These are phyloP conservation scores for Cydonia oblonga DNA, from an alignment of 331 rosid genomes.

Conservation along the genomic window DNA sequence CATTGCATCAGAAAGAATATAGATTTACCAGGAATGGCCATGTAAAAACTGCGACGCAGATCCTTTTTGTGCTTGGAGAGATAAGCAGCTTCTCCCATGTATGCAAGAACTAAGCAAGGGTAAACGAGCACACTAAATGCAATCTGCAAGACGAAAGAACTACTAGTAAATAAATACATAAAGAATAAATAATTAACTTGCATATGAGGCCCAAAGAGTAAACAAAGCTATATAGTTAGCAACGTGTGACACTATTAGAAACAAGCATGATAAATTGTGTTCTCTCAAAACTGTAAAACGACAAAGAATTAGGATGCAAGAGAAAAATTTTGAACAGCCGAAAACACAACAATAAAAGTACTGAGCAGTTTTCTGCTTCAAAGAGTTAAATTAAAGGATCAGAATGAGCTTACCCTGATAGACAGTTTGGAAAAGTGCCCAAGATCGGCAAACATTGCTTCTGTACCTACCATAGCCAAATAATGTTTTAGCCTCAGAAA, in stretches of 20 bases:
- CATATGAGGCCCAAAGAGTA: background rate
- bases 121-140: conserved; percentile 23
- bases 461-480: conserved; percentile 19
- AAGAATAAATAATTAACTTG: background rate
- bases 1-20: background rate
- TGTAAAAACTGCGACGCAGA: conserved; percentile 24
- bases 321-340: background rate
- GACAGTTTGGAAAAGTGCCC: conserved; percentile 34
- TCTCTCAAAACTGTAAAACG: background rate
- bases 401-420: conserved; percentile 11
- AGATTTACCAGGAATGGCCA: conserved; percentile 27
- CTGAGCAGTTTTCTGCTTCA: background rate
- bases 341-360: background rate
- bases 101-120: conserved; percentile 29
- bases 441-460: conserved; percentile 34
- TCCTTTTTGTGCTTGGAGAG: conserved; percentile 26
- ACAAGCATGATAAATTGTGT: background rate
- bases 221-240: background rate
- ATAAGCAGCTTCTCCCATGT: conserved; percentile 37
- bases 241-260: background rate
- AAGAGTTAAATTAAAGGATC: background rate
- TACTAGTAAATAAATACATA: background rate
- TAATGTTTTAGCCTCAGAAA: background rate
- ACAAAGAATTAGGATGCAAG: background rate
- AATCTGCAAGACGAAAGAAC: conserved; percentile 11